Evolutionary conservation across 2,329 filamentous ascomycete species (phyloP), one percentile per base, ranked within the genome.

Genomic region (Aspergillus sp.): DNA sequence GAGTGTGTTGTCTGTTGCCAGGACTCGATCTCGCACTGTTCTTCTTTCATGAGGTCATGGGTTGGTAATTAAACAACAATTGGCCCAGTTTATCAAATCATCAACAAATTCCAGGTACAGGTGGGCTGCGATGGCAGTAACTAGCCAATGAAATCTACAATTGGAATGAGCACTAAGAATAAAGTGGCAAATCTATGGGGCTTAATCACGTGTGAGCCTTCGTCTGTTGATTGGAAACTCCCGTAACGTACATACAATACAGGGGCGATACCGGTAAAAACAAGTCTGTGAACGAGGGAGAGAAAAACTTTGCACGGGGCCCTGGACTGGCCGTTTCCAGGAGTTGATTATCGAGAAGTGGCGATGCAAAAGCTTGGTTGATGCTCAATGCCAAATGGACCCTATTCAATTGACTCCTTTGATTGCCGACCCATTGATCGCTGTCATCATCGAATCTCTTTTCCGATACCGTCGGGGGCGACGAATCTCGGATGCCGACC

Each of bases 61-160:
- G 43, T 20, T n/a, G 36, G 24, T 26, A 36, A 48, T n/a, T 22
- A 38, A 44, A 17, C 30, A 55, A 24, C 26, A 36, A 51, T 44
- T 38, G 26, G 47, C 42, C 36, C 41, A 18, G 22, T 45, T 52
- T 38, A 22, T 20, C 26, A 13, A 34, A 48, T 48, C 20, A 57
- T 58, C 56, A 51, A 49, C 30, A 32, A 41, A 57, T 58, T 13
- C 47, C 59, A 61, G 59, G 56, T 53, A 61, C 59, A 53, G 24
- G 59, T 49, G 59, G 59, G 48, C 26, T 51, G 20, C 22, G 30
- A 38, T 41, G 49, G 45, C 49, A 56, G 26, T 34, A n/a, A 30
- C 8, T 13, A 30, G 34, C 56, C 53, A 57, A 45, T 57, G 36
- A 44, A 22, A 17, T 7, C 7, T 15, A n/a, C 11, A 13, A 5